Conservation (phyloP, 2,329 filamentous ascomycete genomes). For the Dichotomopilus funicola region DNA sequence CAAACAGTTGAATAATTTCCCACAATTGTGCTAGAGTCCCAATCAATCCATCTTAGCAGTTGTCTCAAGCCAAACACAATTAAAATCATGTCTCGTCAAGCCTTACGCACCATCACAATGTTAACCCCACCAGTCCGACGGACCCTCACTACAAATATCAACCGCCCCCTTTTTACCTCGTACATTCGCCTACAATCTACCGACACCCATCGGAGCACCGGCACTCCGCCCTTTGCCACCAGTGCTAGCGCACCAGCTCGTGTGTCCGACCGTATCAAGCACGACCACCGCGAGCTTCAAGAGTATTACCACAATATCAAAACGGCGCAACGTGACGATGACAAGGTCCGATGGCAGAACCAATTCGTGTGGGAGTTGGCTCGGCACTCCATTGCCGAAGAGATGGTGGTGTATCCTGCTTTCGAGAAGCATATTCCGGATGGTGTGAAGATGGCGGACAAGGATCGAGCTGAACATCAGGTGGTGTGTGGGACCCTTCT, state of each 20-base stretch:
- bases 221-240: neutral
- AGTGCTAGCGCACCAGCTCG: constrained; percentile 1
- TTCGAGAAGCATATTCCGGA: constrained; percentile 42
- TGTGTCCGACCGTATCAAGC: constrained; percentile 31
- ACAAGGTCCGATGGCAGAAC: constrained; percentile 38
- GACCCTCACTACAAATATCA: neutral
- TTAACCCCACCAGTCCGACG: neutral
- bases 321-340: constrained; percentile 30
- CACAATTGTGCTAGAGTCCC: no score
- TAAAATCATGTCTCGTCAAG: constrained; percentile 8
- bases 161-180: neutral
- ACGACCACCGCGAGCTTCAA: constrained; percentile 31
- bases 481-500: constrained; percentile 21
- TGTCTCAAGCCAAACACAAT: neutral
- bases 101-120: neutral
- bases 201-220: neutral
- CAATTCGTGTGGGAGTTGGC: constrained; percentile 44
- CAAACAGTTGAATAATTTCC: no score
- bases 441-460: constrained; percentile 39
- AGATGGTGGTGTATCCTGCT: constrained; percentile 48
- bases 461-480: constrained; percentile 43
- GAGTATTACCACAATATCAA: constrained; percentile 38
- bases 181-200: constrained; percentile 5
- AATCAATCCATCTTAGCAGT: neutral
- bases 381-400: constrained; percentile 42